phyloP scores from a whole-genome alignment of 108 stramenopile species.

The Licmophora abbreviata region DNA sequence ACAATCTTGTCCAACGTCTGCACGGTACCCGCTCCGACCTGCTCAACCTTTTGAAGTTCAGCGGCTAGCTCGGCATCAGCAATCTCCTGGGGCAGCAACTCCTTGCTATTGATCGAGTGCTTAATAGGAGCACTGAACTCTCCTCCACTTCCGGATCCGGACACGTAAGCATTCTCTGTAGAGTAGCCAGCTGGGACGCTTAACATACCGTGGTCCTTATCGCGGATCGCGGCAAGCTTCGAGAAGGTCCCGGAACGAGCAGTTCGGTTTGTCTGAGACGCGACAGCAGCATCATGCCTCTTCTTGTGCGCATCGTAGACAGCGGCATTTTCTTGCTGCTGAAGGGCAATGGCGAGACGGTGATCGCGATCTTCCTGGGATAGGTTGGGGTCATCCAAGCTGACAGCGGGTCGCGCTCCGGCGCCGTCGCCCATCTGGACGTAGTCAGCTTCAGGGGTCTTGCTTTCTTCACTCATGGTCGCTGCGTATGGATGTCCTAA shows the following conservation, averaged over 20 bases:
- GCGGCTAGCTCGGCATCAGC: constrained; percentile 66
- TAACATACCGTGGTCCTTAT: constrained; percentile 82
- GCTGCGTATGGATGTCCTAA: background rate
- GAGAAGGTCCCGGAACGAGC: constrained; percentile 64
- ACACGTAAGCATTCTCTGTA: constrained; percentile 74
- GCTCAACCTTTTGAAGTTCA: constrained; percentile 85
- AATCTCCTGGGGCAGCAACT: constrained; percentile 62
- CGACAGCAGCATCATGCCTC: constrained; percentile 55
- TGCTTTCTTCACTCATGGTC: constrained; percentile 82
- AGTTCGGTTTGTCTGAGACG: constrained; percentile 68
- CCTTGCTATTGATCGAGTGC: constrained; percentile 19
- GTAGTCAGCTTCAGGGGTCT: constrained; percentile 79
- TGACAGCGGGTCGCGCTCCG: constrained; percentile 6
- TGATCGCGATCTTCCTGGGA: constrained; percentile 82
- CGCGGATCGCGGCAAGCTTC: constrained; percentile 66
- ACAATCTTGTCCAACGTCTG: constrained; percentile 73
- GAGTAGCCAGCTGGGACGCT: constrained; percentile 79
- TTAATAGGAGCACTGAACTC: constrained; percentile 27
- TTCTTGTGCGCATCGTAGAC: constrained; percentile 75
- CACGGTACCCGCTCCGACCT: constrained; percentile 76
- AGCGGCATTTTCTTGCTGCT: constrained; percentile 86
- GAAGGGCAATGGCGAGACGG: constrained; percentile 81
- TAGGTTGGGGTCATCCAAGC: constrained; percentile 76
- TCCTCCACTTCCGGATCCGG: constrained; percentile 20
- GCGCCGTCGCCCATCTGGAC: constrained; percentile 64